Base-by-base conservation (phyloP, 805 yeast genomes). In the Metschnikowia amazonensis region DNA sequence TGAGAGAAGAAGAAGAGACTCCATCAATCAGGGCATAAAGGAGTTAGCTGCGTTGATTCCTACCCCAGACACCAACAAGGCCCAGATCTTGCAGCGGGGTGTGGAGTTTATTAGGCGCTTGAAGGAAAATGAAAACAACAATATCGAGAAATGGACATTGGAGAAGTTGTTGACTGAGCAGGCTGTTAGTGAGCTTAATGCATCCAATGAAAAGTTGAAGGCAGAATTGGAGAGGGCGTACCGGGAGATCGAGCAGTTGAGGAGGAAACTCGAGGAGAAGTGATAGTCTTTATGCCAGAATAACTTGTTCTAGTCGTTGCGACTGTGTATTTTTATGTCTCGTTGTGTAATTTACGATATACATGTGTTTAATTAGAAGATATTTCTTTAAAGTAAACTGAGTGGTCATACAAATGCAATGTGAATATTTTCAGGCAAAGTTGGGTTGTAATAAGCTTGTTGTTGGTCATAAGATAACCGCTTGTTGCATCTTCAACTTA, bases 91-190 rank as follows among this genome's bases (percentile, higher is more conserved):
- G 55, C 82, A 81, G 59, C 77, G 92, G 48, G 96, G 96, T 3
- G 92, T 88, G 28, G 97, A 90, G 61, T 89, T 86, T 60, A 94
- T 94, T 63, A 82, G 84, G 65, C 80, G 90, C 66, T 77, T 94
- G 62, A 87, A 89, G 67, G 96, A 88, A 58, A 88, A 87, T 58
- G 97, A 90, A 66, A 83, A 81, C 65, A 82, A 85, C 58, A 86
- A 87, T 62, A 84, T 89, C 58, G 97, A 92, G 67, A 92, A 94
- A 70, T 88, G 95, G 88, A 90, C 97, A 5, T 75, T 92, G 60
- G 97, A 92, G 66, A 92, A 92, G 69, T 76, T 94, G 51, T 75
- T 89, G 52, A 84, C 92, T 30, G 97, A 90, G 64, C 98, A 92
- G 68, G 89, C 92, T 10, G 84, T 89, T 43, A 80, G 85, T 51